A percentile compares a stretch with the other conserved stretches of the same genome.
phyloP scores from a whole-genome alignment of 306 rosid genomes.

The Coriaria nepalensis region DNA sequence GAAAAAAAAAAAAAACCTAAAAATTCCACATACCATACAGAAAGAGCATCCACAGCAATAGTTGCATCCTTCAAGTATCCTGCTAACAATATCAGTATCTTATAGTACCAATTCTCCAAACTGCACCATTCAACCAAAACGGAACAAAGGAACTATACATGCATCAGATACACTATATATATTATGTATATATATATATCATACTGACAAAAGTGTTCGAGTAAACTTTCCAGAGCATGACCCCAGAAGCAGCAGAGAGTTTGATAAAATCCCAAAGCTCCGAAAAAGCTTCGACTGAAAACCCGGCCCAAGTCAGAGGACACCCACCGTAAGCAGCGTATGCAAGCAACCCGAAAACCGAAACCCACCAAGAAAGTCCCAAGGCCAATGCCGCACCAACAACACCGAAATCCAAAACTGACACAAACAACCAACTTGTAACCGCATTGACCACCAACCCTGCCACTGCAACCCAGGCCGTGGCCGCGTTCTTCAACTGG shows the following conservation, averaged over 20 bases:
- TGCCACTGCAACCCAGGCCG: constrained; percentile 30
- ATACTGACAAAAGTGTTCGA: background rate
- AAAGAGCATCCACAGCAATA: constrained; percentile 52
- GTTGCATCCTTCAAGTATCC: constrained; percentile 53
- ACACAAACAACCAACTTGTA: constrained; percentile 22
- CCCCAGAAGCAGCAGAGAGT: constrained; percentile 45
- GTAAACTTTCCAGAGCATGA: constrained; percentile 35
- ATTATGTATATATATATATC: no score
- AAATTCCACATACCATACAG: constrained; percentile 32
- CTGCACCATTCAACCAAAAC: constrained; percentile 16
- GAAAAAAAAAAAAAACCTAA: background rate
- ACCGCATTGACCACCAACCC: constrained; percentile 24
- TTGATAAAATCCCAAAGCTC: constrained; percentile 42
- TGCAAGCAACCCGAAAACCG: constrained; percentile 16
- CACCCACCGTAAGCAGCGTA: constrained; percentile 34
- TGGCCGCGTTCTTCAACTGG: constrained; percentile 23
- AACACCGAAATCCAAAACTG: constrained; percentile 34
- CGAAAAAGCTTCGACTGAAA: constrained; percentile 34
- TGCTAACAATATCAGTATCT: constrained; percentile 45
- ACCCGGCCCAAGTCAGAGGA: constrained; percentile 43
- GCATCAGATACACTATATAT: no score
- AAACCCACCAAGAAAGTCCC: constrained; percentile 38
- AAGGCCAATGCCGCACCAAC: constrained; percentile 34
- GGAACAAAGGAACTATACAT: no score
- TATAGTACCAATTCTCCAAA: constrained; percentile 65